Percentiles rank a stretch among this genome's conserved stretches.
Conservation (phyloP, 176 grass and related monocot species). For the Triticum aestivum region IWGSC_CS_RefSeq_v2.1 NC_057794.1:466497665-466498164, state of each 20-base stretch:
- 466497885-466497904: conserved; percentile 48
- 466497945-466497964: conserved; percentile 27
- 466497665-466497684: neutral
- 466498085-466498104: too few species aligned
- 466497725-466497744: conserved; percentile 79
- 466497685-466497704: neutral
- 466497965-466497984: conserved; percentile 3
- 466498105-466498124: neutral
- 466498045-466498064: too few species aligned
- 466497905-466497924: conserved; percentile 50
- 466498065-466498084: too few species aligned
- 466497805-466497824: conserved; percentile 56
- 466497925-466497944: conserved; percentile 52
- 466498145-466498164: neutral
- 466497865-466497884: conserved; percentile 33
- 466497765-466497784: conserved; percentile 70
- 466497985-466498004: neutral
- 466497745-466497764: conserved; percentile 71
- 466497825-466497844: conserved; percentile 71
- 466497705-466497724: conserved; percentile 38
- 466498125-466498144: too few species aligned
- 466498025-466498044: neutral
- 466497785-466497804: conserved; percentile 70
- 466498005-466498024: neutral
- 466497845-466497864: conserved; percentile 75